Evolutionary conservation across 1,284 basidiomycete species (phyloP).

Genomic region (Tylopilus sp.): DNA sequence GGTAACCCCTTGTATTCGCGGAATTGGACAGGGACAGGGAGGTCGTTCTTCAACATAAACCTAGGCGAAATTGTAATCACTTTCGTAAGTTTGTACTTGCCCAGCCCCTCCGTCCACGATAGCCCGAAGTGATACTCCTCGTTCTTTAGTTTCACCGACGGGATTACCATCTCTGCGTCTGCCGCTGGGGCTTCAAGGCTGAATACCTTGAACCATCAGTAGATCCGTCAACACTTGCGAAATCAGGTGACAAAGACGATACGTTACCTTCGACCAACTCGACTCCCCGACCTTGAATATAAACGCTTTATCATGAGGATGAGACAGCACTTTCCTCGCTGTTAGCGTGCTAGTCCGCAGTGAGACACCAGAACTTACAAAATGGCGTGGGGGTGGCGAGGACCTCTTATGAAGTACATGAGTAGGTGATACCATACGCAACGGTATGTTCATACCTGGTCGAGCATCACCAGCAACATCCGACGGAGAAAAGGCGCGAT

Average conservation of each 20-base stretch:
- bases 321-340: conserved; percentile 73
- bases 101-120: conserved; percentile 89
- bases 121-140: conserved; percentile 85
- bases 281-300: conserved; percentile 84
- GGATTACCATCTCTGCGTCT: conserved; percentile 79
- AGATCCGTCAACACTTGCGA: conserved; percentile 2
- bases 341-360: conserved; percentile 36
- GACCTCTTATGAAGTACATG: conserved; percentile 41
- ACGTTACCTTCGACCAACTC: conserved; percentile 77
- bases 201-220: conserved; percentile 48
- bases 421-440: conserved; percentile 1
- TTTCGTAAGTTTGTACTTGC: conserved; percentile 96
- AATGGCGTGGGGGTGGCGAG: conserved; percentile 64
- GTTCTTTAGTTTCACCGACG: conserved; percentile 61
- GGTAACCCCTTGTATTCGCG: conserved; percentile 80
- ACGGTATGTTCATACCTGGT: conserved; percentile 41
- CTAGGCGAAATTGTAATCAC: conserved; percentile 90
- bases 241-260: neutral
- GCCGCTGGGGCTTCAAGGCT: conserved; percentile 90
- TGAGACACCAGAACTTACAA: conserved; percentile 48
- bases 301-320: conserved; percentile 78
- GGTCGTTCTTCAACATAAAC: conserved; percentile 85
- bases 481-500: conserved; percentile 66
- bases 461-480: conserved; percentile 81
- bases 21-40: conserved; percentile 67